phyloP scores from a whole-genome alignment of 768 basidiomycete species.

The Lepiota venenata region DNA sequence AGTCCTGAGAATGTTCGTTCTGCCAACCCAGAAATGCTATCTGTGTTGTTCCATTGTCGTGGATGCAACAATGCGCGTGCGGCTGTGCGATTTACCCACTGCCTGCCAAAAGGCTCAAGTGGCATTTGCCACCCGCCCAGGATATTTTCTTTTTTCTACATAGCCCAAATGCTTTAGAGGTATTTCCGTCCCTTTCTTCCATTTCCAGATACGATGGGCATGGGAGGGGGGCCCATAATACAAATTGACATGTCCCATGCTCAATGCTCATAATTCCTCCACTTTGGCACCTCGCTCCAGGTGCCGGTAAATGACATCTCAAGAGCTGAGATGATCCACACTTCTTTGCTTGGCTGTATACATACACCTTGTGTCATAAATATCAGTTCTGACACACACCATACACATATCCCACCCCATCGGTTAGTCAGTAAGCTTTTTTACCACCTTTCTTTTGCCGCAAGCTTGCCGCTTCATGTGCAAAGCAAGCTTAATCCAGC shows the following conservation, averaged over 20 bases:
- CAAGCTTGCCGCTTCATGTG: neutral
- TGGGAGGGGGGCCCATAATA: neutral
- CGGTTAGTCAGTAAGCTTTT: neutral
- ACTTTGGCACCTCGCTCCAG: neutral
- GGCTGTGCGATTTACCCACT: constrained; percentile 7
- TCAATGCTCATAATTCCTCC: neutral
- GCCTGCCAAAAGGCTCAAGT: constrained; percentile 1
- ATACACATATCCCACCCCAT: neutral
- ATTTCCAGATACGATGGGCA: constrained; percentile 4
- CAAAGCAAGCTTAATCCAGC: neutral
- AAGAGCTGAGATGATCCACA: constrained; percentile 4
- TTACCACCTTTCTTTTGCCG: constrained; percentile 1
- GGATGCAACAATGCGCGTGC: neutral
- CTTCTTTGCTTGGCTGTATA: neutral
- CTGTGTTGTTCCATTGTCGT: constrained; percentile 4
- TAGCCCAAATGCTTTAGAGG: neutral
- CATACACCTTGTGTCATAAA: neutral
- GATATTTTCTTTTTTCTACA: neutral
- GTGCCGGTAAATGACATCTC: neutral
- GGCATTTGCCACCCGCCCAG: constrained; percentile 8
- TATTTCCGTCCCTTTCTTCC: constrained; percentile 6
- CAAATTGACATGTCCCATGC: neutral
- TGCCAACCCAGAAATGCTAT: neutral
- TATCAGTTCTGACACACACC: neutral
- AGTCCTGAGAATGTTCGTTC: neutral